Evolutionary conservation across 1,284 basidiomycete species (phyloP).

Genomic region (Macrocystidia cucumis): DNA sequence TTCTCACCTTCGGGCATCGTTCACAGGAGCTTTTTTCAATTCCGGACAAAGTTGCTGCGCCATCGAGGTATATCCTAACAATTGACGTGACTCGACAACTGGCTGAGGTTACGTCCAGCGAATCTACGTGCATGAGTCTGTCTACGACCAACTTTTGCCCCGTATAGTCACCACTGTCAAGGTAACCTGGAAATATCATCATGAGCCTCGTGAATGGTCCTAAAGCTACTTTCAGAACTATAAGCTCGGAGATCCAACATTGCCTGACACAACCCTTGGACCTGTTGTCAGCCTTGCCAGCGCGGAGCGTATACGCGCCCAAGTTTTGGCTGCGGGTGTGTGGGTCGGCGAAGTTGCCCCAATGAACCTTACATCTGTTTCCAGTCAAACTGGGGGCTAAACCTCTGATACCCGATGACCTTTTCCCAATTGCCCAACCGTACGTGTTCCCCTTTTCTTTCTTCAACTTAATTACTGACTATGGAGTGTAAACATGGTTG

Average conservation of each 20-base stretch:
- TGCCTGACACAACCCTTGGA: constrained; percentile 70
- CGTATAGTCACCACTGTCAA: constrained; percentile 71
- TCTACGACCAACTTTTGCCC: constrained; percentile 80
- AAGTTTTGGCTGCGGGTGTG: constrained; percentile 77
- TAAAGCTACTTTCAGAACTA: constrained; percentile 45
- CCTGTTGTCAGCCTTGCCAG: constrained; percentile 87
- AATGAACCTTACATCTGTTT: neutral
- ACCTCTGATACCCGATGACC: constrained; percentile 61
- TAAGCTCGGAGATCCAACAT: constrained; percentile 81
- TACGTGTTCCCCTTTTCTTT: constrained; percentile 23
- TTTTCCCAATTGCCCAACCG: constrained; percentile 66
- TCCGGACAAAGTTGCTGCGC: constrained; percentile 91
- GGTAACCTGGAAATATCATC: constrained; percentile 25
- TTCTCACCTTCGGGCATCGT: neutral
- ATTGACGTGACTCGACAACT: neutral
- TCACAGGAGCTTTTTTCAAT: constrained; percentile 84
- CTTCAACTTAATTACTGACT: constrained; percentile 2
- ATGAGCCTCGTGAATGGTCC: neutral
- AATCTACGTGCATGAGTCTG: constrained; percentile 85
- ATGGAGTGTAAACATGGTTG: neutral
- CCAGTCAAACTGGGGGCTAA: constrained; percentile 74
- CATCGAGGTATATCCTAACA: constrained; percentile 49
- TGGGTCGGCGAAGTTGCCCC: too few species aligned
- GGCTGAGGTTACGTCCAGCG: constrained; percentile 38
- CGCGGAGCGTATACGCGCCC: constrained; percentile 78